Conservation (phyloP, 2,329 filamentous ascomycete genomes). For the Diaporthe aspalathi region DNA sequence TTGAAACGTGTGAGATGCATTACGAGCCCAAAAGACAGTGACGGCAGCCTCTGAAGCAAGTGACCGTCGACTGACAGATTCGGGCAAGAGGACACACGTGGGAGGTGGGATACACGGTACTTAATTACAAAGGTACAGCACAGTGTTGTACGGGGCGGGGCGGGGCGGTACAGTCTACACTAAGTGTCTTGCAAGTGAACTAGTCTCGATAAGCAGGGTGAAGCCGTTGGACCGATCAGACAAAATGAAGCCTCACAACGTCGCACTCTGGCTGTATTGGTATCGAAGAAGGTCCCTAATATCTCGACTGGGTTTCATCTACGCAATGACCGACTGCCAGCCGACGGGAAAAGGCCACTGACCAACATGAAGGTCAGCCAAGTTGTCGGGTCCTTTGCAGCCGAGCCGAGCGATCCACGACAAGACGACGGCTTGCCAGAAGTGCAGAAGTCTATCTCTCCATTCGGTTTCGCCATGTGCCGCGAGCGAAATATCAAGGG, state of each 20-base stretch:
- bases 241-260: slow-evolving; percentile 23
- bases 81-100: slow-evolving; percentile 22
- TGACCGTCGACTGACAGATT: neutral
- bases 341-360: slow-evolving; percentile 13
- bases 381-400: neutral
- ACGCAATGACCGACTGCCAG: neutral
- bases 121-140: neutral
- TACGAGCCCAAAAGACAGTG: neutral
- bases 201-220: slow-evolving; percentile 17
- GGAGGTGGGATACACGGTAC: neutral
- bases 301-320: slow-evolving; percentile 38
- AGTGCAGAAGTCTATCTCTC: neutral
- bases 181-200: slow-evolving; percentile 26
- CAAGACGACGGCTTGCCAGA: neutral
- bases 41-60: neutral
- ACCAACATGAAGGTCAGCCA: neutral
- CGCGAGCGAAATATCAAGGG: slow-evolving; percentile 29
- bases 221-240: slow-evolving; percentile 14
- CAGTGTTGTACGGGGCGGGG: neutral
- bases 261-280: slow-evolving; percentile 23
- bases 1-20: slow-evolving; percentile 21
- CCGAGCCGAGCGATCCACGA: slow-evolving; percentile 19
- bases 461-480: slow-evolving; percentile 26
- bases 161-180: neutral
- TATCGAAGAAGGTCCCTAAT: slow-evolving; percentile 14